Base-by-base conservation (phyloP, 2,329 filamentous ascomycete genomes). In the Arthrobotrys iridis region DNA sequence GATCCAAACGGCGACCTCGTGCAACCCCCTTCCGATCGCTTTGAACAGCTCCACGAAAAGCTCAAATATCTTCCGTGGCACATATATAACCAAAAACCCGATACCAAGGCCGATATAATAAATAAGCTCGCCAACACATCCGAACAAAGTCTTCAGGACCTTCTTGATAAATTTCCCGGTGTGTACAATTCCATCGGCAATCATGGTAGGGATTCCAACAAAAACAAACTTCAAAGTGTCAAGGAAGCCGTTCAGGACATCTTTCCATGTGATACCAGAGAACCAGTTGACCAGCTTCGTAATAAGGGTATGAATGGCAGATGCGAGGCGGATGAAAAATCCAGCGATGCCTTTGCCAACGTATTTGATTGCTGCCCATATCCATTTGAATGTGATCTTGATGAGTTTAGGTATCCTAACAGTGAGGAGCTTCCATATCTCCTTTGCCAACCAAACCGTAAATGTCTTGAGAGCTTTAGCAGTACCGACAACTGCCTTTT, bases 331-430 rank as follows among this genome's bases (percentile, higher is more conserved):
- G 33, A 81, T 78, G 40, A 84, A 71, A 28, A 84, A 82, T 79
- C 84, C 83, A 72, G 40, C 71, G 20, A 62, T 41, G 4, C 58
- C 58, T 2, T 18, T 41, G 22, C 55, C 45, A n/a, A 43, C 46
- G 35, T 63, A 63, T 52, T 75, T 75, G 13, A 64, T 30, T 4
- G 55, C 63, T 7, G 13, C 11, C 45, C 82, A 83, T 78, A 84
- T 79, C 79, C 82, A 83, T 77, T 81, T 82, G 79, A 84, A 78
- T 55, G 84, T 79, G 77, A 83, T 81, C 46, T 78, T 78, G 59
- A 84, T 75, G 28, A 83, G 83, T 46, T 77, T 68, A 3, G 78
- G 78, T 71, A 79, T 79, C 8, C 60, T 77, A 68, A 70, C 62
- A 4, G 57, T 74, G 4, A 72, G 43, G 24, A 52, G 30, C 15